Evolutionary conservation across 2,329 filamentous ascomycete genomes (phyloP).

Genomic region (Colletotrichum plurivorum): DNA sequence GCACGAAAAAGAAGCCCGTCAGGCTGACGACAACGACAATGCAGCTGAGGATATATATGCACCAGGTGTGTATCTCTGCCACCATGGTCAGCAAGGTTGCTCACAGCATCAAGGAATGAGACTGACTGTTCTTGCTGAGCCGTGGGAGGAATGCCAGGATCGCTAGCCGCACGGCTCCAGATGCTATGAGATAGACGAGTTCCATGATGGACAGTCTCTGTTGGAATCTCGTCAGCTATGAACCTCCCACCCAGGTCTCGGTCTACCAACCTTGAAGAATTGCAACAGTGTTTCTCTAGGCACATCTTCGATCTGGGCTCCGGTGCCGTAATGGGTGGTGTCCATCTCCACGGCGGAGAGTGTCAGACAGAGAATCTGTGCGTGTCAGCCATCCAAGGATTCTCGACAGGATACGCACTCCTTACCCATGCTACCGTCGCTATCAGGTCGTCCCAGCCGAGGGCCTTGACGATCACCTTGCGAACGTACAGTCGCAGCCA

Average conservation of each 20-base stretch:
- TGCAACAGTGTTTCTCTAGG: constrained; percentile 17
- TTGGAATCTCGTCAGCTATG: background rate
- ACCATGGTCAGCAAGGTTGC: background rate
- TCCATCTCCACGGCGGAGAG: constrained; percentile 36
- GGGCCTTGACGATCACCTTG: constrained; percentile 20
- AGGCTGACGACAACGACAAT: constrained; percentile 42
- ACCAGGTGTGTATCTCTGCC: constrained; percentile 21
- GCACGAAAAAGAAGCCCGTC: constrained; percentile 40
- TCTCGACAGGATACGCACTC: too few relatives aligned
- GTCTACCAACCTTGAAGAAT: constrained; percentile 18
- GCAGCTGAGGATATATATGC: constrained; percentile 33
- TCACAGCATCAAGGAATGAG: background rate
- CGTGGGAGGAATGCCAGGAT: constrained; percentile 53
- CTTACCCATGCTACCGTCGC: constrained; percentile 32
- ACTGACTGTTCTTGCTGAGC: constrained; percentile 51
- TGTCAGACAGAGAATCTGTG: constrained; percentile 19
- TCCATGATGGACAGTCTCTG: constrained; percentile 32
- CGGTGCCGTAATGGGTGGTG: constrained; percentile 31
- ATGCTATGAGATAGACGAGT: constrained; percentile 48
- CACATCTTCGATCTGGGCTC: constrained; percentile 28
- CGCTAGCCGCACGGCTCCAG: constrained; percentile 50
- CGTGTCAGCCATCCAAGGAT: background rate
- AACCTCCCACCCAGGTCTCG: too few relatives aligned
- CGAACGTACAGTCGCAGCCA: constrained; percentile 26
- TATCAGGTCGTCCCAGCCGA: constrained; percentile 35